phyloP scores from a whole-genome alignment of 2,329 filamentous ascomycete genomes.

The Graphilbum ipis-grandicollis region DNA sequence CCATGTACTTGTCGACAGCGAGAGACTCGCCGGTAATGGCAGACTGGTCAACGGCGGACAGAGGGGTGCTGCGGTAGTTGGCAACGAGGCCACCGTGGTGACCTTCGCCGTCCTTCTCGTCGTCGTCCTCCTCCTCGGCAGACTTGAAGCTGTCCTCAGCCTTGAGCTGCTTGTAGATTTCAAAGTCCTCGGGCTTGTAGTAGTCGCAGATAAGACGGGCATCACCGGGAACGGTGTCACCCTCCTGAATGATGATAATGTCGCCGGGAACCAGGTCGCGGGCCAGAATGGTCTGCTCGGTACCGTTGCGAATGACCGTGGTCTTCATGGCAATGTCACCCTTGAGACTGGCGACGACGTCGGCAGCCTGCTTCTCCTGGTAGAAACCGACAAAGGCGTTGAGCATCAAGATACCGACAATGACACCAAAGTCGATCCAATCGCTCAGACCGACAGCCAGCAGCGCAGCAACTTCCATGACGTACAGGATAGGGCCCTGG shows the following conservation, averaged over 20 bases:
- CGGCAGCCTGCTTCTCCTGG: constrained; percentile 79
- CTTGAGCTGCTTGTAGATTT: background rate
- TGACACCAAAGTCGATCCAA: constrained; percentile 90
- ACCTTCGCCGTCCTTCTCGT: background rate
- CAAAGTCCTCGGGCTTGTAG: constrained; percentile 52
- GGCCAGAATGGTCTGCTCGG: constrained; percentile 62
- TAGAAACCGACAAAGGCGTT: constrained; percentile 77
- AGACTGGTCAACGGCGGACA: constrained; percentile 55
- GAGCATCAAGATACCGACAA: constrained; percentile 63
- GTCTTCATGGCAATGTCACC: constrained; percentile 63
- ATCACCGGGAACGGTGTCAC: constrained; percentile 81
- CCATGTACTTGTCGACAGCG: constrained; percentile 73
- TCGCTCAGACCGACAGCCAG: constrained; percentile 71
- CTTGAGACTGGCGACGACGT: constrained; percentile 79
- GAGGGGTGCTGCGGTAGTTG: background rate
- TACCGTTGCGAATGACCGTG: constrained; percentile 66
- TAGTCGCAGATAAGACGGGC: constrained; percentile 70
- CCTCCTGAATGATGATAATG: constrained; percentile 80
- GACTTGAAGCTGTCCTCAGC: background rate
- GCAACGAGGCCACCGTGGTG: background rate
- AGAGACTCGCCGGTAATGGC: constrained; percentile 85
- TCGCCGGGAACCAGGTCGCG: constrained; percentile 77
- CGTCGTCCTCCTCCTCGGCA: background rate
- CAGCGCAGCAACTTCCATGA: constrained; percentile 78
- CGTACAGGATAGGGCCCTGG: constrained; percentile 78